Conservation (phyloP, 1,284 basidiomycete genomes). For the Ceratobasidium sp. region DNA sequence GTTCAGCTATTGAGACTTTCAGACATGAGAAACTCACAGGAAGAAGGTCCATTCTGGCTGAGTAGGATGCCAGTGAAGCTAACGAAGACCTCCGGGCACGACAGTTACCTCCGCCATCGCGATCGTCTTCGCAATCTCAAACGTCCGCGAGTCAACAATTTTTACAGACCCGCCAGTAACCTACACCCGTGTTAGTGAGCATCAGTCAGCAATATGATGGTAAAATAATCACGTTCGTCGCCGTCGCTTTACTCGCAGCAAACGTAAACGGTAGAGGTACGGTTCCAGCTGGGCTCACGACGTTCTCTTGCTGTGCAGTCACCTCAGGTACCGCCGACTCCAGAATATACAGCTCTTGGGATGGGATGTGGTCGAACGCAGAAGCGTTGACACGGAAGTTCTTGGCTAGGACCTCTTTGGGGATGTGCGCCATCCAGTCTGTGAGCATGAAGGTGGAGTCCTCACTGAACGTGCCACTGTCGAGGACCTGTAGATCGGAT, state of each 20-base stretch:
- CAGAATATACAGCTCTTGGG: conserved; percentile 52
- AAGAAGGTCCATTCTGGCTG: conserved; percentile 52
- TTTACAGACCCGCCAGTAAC: neutral
- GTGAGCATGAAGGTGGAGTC: conserved; percentile 72
- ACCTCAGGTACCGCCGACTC: neutral
- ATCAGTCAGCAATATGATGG: neutral
- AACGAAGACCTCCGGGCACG: conserved; percentile 48
- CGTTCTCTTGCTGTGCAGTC: conserved; percentile 49
- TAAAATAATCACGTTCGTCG: conserved; percentile 52
- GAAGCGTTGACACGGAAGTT: conserved; percentile 16
- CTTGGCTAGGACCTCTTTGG: conserved; percentile 63
- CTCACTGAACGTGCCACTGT: conserved; percentile 73
- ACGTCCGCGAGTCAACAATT: conserved; percentile 4
- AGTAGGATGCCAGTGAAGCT: conserved; percentile 57
- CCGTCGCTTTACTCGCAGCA: conserved; percentile 62
- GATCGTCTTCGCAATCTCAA: conserved; percentile 7
- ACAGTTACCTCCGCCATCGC: conserved; percentile 7
- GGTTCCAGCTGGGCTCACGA: conserved; percentile 62
- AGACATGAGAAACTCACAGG: conserved; percentile 38
- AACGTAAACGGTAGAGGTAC: conserved; percentile 66
- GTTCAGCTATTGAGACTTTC: neutral
- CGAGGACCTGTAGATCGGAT: conserved; percentile 67
- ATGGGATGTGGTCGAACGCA: conserved; percentile 54
- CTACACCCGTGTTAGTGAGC: neutral
- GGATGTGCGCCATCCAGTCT: conserved; percentile 63